Evolutionary conservation across 1,139 yeast genomes (phyloP).

Genomic region (Protomyces arabidopsidicola): DNA sequence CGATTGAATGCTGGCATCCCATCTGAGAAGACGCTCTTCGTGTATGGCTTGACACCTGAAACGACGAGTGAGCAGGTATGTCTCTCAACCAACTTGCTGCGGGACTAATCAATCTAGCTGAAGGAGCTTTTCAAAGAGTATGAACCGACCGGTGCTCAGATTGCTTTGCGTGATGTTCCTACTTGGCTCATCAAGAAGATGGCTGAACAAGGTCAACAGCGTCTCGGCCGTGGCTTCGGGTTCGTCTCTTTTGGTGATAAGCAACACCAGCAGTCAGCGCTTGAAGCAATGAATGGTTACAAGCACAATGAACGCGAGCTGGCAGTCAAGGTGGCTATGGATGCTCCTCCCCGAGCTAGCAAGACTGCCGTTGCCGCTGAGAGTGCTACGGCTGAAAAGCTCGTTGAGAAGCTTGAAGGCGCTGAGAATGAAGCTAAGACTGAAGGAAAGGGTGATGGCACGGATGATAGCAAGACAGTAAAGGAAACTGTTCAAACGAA

Average conservation of each 20-base stretch:
- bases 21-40: conserved; percentile 52
- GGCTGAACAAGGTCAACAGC: conserved; percentile 36
- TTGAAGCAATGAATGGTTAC: conserved; percentile 44
- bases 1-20: conserved; percentile 35
- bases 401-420: background rate
- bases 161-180: conserved; percentile 39
- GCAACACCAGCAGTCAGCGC: conserved; percentile 46
- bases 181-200: conserved; percentile 47
- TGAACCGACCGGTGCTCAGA: conserved; percentile 38
- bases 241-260: conserved; percentile 50
- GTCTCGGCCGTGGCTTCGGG: conserved; percentile 47
- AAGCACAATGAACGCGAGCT: conserved; percentile 36
- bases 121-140: conserved; percentile 40
- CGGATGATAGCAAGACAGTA: background rate
- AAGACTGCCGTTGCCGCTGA: background rate
- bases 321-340: conserved; percentile 30
- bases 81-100: background rate
- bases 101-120: conserved; percentile 21
- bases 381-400: background rate
- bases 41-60: conserved; percentile 46
- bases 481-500: background rate
- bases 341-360: conserved; percentile 3
- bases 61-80: conserved; percentile 35
- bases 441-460: background rate
- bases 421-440: background rate